Percentiles rank a stretch among this genome's conserved stretches.
phyloP scores from a whole-genome alignment of 768 basidiomycete genomes.

The Mycena maculata region DNA sequence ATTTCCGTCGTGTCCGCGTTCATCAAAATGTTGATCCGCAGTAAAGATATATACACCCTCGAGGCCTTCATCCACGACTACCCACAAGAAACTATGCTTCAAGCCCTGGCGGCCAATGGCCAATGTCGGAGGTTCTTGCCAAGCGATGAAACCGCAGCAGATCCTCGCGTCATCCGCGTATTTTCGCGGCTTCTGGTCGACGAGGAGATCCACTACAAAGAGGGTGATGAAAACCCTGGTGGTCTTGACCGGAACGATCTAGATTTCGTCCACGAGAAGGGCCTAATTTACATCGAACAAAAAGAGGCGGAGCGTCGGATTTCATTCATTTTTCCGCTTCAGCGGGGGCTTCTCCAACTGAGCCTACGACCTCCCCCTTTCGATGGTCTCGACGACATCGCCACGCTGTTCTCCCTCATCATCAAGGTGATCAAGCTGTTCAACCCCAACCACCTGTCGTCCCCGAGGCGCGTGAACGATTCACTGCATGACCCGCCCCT shows the following conservation, averaged over 20 bases:
- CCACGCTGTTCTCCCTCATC: background rate
- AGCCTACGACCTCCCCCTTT: background rate
- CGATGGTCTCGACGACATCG: background rate
- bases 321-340: background rate
- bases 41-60: background rate
- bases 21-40: background rate
- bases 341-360: background rate
- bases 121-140: background rate
- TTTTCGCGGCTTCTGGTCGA: background rate
- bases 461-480: conserved; percentile 1
- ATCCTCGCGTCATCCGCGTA: background rate
- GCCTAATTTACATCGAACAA: background rate
- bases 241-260: background rate
- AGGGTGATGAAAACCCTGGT: background rate
- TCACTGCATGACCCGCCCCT: background rate
- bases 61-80: background rate
- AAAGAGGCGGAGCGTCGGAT: background rate
- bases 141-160: background rate
- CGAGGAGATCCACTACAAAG: background rate
- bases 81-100: background rate
- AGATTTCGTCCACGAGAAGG: background rate
- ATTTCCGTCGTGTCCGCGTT: background rate
- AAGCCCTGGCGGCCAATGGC: background rate
- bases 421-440: background rate
- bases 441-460: background rate